Conservation (phyloP, 495 filamentous ascomycete genomes). For the Neurospora terricola region DNA sequence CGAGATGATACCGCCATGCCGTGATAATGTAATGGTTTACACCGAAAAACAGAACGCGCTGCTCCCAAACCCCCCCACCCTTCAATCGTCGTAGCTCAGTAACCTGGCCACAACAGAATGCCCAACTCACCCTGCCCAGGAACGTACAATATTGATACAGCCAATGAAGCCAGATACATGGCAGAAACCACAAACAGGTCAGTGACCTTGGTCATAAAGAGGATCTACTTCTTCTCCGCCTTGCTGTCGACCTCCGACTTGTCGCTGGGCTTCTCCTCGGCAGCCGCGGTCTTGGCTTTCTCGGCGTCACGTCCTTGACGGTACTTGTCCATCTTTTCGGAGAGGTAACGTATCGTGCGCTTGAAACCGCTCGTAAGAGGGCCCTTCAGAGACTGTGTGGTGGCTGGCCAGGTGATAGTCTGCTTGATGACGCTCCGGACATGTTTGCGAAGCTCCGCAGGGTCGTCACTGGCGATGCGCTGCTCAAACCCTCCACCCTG, state of each 20-base stretch:
- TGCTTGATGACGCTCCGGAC: slow-evolving; percentile 66
- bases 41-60: neutral
- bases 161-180: neutral
- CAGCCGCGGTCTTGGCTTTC: slow-evolving; percentile 3
- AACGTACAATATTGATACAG: neutral
- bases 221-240: slow-evolving; percentile 5
- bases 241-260: neutral
- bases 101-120: neutral
- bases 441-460: slow-evolving; percentile 52
- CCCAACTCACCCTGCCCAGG: neutral
- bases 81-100: neutral
- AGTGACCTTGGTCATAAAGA: neutral
- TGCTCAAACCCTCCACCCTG: slow-evolving; percentile 79
- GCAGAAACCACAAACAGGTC: neutral
- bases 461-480: slow-evolving; percentile 60
- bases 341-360: slow-evolving; percentile 62
- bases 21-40: neutral
- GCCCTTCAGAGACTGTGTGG: slow-evolving; percentile 74
- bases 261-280: neutral
- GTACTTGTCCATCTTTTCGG: slow-evolving; percentile 75
- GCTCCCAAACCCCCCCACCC: neutral
- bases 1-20: neutral
- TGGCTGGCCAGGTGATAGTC: slow-evolving; percentile 86
- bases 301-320: slow-evolving; percentile 30
- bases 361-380: slow-evolving; percentile 61